A percentile compares a stretch with the other conserved stretches of the same genome.
phyloP scores from a whole-genome alignment of 2,329 filamentous ascomycete species.

The Akanthomyces muscarius region DNA sequence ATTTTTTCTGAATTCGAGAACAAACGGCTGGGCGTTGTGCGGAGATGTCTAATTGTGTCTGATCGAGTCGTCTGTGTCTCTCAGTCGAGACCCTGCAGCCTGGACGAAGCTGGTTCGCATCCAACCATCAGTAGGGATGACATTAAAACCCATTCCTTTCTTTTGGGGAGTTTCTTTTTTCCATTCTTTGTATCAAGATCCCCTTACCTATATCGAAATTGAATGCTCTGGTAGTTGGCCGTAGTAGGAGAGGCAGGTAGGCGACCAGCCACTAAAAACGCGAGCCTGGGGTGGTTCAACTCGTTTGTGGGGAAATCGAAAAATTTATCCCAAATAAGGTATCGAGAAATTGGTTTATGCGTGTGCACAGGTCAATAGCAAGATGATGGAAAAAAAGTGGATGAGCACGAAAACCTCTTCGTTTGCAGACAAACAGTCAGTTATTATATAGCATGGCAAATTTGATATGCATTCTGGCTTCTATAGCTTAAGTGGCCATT shows the following conservation, averaged over 20 bases:
- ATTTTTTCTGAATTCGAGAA: neutral
- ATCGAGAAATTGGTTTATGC: neutral
- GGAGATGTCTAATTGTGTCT: constrained; percentile 11
- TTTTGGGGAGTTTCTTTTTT: neutral
- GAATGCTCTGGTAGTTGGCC: neutral
- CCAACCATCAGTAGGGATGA: neutral
- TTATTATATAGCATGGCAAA: neutral
- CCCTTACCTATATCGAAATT: neutral
- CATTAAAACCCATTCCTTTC: neutral
- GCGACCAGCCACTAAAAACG: neutral
- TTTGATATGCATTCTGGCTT: neutral
- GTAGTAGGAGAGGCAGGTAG: too few species aligned
- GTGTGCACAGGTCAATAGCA: neutral
- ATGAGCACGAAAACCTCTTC: neutral
- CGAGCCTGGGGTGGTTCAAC: too few species aligned
- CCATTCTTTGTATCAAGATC: neutral
- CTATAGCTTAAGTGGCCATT: too few species aligned
- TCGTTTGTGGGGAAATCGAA: constrained; percentile 12
- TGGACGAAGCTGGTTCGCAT: neutral
- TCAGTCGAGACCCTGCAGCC: neutral
- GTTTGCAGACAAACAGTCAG: neutral
- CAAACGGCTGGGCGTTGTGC: neutral
- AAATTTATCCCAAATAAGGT: neutral
- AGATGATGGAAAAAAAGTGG: neutral
- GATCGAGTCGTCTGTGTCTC: constrained; percentile 4